Base-by-base conservation (phyloP, 768 basidiomycete species). In the Tephrocybe sp. region DNA sequence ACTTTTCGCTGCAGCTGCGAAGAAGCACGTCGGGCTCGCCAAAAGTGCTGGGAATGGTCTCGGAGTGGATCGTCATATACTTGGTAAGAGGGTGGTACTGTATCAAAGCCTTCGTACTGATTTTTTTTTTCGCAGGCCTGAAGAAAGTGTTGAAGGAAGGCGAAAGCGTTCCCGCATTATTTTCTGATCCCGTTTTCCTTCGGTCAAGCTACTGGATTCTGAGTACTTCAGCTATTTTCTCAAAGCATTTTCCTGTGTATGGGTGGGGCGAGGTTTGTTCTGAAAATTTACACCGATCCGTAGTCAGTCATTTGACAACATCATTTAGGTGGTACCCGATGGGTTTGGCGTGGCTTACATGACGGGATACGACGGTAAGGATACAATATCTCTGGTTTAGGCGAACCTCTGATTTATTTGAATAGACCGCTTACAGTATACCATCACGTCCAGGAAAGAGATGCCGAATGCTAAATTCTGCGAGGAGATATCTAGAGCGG, bases 271-370 rank as follows among this genome's bases (percentile, higher is more conserved):
- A 92, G 78, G 87, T 79, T 37, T 9, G 71, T 61, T 11, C 26
- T 6, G 16, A 35, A 6, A 15, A 18, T 13, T 36, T 15, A 41
- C 15, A 15, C 18, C 16, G 18, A 37, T n/a, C 5, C 15, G 1
- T 12, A 31, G 30, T 15, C 25, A n/a, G 47, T 48, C 49, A 21
- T 19, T 6, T 6, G 3, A 12, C 36, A 19, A 35, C n/a, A 3
- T 9, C n/a, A n/a, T 26, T 19, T 49, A 80, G 79, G 89, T 98
- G 37, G 92, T 96, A 21, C 86, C 90, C 1, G 86, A 97, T 56
- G 95, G 95, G 1, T 98, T 95, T 62, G 95, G 95, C 26, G 87
- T 98, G 25, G 88, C 92, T 11, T 98, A 98, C 63, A 86, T 92
- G 80, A 94, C 94, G n/a, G 89, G 90, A 31, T 87, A 82, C 59